A percentile compares a stretch with the other conserved stretches of the same genome.
These are phyloP conservation scores for Agaricus sinodeliciosus DNA, from an alignment of 768 basidiomycete genomes.

Conservation along the genomic window DNA sequence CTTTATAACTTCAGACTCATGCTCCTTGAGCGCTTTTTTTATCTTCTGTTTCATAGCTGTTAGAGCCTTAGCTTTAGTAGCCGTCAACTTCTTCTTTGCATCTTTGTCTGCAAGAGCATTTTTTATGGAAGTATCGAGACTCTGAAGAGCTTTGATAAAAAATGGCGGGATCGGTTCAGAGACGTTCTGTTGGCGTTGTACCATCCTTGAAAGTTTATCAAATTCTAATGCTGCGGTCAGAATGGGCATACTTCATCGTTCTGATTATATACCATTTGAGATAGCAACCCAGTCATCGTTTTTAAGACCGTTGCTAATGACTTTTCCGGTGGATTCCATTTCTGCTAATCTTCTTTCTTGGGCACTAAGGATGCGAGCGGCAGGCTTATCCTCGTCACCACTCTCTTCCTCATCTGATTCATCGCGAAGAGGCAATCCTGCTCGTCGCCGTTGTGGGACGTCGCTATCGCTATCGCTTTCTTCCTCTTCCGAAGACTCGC, in stretches of 20 bases:
- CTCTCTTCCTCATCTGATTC: conserved; percentile 35
- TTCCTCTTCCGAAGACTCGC: conserved; percentile 51
- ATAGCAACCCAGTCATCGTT: conserved; percentile 97
- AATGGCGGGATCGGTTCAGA: conserved; percentile 85
- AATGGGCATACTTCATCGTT: conserved; percentile 14
- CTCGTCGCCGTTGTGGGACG: conserved; percentile 24
- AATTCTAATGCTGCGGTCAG: conserved; percentile 48
- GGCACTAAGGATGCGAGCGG: conserved; percentile 78
- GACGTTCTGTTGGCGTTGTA: conserved; percentile 79
- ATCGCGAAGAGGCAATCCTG: conserved; percentile 15
- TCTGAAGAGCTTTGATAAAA: conserved; percentile 67
- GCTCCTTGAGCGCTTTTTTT: conserved; percentile 85
- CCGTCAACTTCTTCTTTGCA: conserved; percentile 95
- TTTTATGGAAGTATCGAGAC: conserved; percentile 73
- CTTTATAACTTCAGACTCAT: conserved; percentile 72
- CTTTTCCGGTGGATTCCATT: conserved; percentile 88
- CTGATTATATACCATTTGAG: conserved; percentile 56
- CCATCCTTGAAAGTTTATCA: conserved; percentile 90
- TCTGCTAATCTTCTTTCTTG: conserved; percentile 90
- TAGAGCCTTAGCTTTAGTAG: conserved; percentile 86
- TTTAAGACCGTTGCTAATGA: conserved; percentile 90
- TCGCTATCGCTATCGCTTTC: conserved; percentile 52
- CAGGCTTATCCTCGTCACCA: conserved; percentile 66
- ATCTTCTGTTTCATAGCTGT: conserved; percentile 98
- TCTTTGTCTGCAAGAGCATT: conserved; percentile 77